Base-by-base conservation (phyloP, 176 grass and related monocot genomes). In the Oryza nivara region DNA sequence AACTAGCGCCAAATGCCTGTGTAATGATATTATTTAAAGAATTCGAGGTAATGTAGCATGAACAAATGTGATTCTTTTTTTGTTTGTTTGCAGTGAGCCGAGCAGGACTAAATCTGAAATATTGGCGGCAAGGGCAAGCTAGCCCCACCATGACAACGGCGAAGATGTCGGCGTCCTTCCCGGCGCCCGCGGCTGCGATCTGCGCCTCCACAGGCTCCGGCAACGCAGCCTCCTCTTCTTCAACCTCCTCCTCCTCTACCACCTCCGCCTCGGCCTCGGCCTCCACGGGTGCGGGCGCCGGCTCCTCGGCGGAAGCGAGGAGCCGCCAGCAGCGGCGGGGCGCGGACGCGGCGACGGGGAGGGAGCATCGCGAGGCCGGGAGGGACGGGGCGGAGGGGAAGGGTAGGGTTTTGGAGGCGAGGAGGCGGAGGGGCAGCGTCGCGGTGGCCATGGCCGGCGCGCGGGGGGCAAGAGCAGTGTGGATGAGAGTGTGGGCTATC, bases 151-250 rank as follows among this genome's bases (percentile, higher is more conserved):
- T 92, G 15, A 98, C 93, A 61, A 98, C 93, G 34, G 93, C 96
- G 84, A 92, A 98, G 80, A 98, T 92, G 84, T 95, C 91, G 20
- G 94, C 91, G 65, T 86, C 91, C 85, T 98, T 95, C 5, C 77
- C 87, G 9, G 69, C 83, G 14, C 81, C 83, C 14, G 88, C 92
- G 1, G 88, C 91, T 0, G 91, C 91, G 0, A 95, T 80, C 85
- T 95, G 93, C 2, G 74, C 85, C 84, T 95, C 93, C 0, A 98
- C 91, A 10, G 95, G 91, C 32, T 90, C 95, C 12, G 96, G 91
- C 1, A 92, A 72, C 5, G 68, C 60, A 3, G 20, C 63, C 41
- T 89, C 81, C 65, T 45, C 36, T 5, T 38, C 36, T 38, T 38
- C 36, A 38, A 6, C 36, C 5, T 1, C 73, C 15, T 45, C 77